phyloP scores from a whole-genome alignment of 1,139 yeast species.

The Suhomyces bolitotheri region DNA sequence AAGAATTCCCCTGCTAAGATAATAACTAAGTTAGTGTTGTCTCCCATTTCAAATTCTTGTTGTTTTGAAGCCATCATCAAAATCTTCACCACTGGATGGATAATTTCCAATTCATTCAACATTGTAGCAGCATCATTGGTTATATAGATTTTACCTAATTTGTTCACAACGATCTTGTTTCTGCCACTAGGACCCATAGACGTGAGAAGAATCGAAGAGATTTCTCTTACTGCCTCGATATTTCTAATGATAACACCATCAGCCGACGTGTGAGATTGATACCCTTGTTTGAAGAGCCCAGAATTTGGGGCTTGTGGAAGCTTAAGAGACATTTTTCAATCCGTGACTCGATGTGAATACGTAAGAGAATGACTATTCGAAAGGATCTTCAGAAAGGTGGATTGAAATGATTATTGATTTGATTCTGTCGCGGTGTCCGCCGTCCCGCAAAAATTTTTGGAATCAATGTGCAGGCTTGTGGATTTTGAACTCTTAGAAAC shows the following conservation, averaged over 20 bases:
- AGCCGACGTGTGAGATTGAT: conserved; percentile 79
- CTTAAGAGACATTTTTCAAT: conserved; percentile 69
- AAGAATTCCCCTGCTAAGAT: conserved; percentile 87
- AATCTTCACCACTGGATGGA: conserved; percentile 96
- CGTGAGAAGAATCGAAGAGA: conserved; percentile 86
- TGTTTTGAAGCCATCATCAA: conserved; percentile 96
- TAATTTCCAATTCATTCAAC: conserved; percentile 87
- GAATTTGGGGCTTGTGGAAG: conserved; percentile 92
- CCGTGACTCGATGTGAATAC: conserved; percentile 1
- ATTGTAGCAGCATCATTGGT: conserved; percentile 98
- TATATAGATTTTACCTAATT: conserved; percentile 76
- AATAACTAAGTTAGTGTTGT: conserved; percentile 49
- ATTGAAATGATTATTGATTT: too few species aligned
- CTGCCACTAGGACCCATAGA: conserved; percentile 98
- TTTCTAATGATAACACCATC: conserved; percentile 95
- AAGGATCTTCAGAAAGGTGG: too few species aligned
- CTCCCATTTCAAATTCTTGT: conserved; percentile 82
- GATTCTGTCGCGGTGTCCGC: background rate
- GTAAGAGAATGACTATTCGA: background rate
- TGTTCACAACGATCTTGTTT: conserved; percentile 89
- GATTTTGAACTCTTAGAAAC: too few species aligned
- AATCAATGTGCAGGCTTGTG: background rate
- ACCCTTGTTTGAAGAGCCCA: conserved; percentile 95
- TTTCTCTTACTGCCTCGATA: conserved; percentile 91
- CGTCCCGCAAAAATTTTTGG: background rate